These are phyloP conservation scores for Nakazawaea wickerhamii DNA, from an alignment of 805 yeast genomes.

Conservation along the genomic window DNA sequence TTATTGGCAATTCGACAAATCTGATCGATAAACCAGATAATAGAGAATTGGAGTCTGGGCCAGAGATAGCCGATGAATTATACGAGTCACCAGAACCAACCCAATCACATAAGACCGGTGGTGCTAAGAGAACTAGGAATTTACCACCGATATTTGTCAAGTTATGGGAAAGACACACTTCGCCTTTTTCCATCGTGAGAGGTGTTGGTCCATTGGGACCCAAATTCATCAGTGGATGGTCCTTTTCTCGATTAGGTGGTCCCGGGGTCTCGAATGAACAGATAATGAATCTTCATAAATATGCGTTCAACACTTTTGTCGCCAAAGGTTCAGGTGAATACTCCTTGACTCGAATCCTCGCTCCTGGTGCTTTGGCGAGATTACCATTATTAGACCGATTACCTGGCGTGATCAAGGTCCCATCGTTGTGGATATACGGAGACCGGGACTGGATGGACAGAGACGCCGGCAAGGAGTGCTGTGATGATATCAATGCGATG, in stretches of 20 bases:
- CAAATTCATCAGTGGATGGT: slow-evolving; percentile 47
- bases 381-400: slow-evolving; percentile 52
- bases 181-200: slow-evolving; percentile 51
- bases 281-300: slow-evolving; percentile 42
- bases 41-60: slow-evolving; percentile 8
- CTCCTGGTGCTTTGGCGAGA: slow-evolving; percentile 52
- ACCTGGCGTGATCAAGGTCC: slow-evolving; percentile 33
- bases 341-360: slow-evolving; percentile 54
- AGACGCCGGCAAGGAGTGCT: slow-evolving; percentile 47
- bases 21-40: slow-evolving; percentile 11
- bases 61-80: slow-evolving; percentile 18
- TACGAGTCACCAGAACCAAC: slow-evolving; percentile 17
- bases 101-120: slow-evolving; percentile 5
- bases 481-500: slow-evolving; percentile 26
- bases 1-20: slow-evolving; percentile 13
- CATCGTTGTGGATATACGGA: slow-evolving; percentile 59
- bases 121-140: slow-evolving; percentile 22
- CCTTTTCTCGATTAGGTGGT: slow-evolving; percentile 41
- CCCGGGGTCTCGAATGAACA: slow-evolving; percentile 23
- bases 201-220: slow-evolving; percentile 50
- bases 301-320: slow-evolving; percentile 46
- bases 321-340: slow-evolving; percentile 61
- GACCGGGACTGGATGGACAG: slow-evolving; percentile 70
- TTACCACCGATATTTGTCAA: slow-evolving; percentile 30
- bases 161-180: slow-evolving; percentile 48